Evolutionary conservation across 2,329 filamentous ascomycete species (phyloP), one percentile per base, ranked within the genome.

Genomic region (Aspergillus viridinutans): DNA sequence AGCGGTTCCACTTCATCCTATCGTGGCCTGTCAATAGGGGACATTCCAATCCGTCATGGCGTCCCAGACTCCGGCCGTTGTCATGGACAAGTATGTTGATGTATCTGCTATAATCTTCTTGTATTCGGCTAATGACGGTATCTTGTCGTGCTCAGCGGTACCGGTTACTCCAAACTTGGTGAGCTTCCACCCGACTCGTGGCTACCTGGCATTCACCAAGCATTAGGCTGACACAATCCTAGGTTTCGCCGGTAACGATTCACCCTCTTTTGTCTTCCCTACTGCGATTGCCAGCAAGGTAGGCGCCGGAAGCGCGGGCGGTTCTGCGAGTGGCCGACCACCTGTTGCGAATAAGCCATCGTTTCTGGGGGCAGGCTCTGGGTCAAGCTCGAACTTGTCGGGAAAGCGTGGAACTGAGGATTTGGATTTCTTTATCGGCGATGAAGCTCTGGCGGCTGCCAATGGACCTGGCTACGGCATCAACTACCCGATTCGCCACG

Each of bases 181-280:
- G 81, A 69, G 87, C 66, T 26, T 40, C 43, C 58, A 48, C 48
- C 56, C 32, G 42, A 50, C 49, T 61, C 9, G 28, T 28, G 35
- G 32, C 45, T 49, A 51, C 49, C 60, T 53, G 47, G 53, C 52
- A 51, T 57, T 56, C 56, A 55, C 32, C 50, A 26, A 51, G 40
- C 62, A 58, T 55, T 61, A 58, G 66, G 68, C 70, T 80, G 67
- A 81, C 71, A 62, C 56, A 32, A 50, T 49, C 49, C 53, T 57
- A 97, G 92, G 92, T 79, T 99, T 99, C 78, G 94, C 94, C 78
- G 94, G 94, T 78, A 99, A 99, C 79, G 94, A 99, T 78, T 96
- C 94, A 65, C 94, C 94, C 43, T 99, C 94, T 56, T 99, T 97
- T 81, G 94, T 99, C 72, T 99, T 99, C 78, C 94, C 94, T 61